phyloP scores from a whole-genome alignment of 192 early-diverging fungal species.

The Backusella australiensis region DNA sequence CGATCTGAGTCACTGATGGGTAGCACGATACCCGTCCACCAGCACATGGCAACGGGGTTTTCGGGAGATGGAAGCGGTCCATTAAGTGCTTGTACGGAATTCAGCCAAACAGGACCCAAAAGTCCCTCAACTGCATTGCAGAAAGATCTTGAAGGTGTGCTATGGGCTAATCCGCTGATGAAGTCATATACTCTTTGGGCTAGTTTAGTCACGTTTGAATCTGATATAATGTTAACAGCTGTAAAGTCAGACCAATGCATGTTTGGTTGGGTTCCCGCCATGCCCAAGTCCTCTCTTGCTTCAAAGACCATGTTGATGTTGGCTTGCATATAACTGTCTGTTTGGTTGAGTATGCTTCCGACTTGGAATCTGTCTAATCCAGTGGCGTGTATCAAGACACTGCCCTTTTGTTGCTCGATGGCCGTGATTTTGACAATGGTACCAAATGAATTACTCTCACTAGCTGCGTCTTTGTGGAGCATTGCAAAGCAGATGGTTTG shows the following conservation, averaged over 20 bases:
- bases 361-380: slow-evolving; percentile 17
- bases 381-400: background rate
- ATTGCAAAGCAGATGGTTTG: slow-evolving; percentile 1
- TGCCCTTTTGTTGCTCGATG: slow-evolving; percentile 1
- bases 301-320: background rate
- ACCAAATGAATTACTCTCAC: background rate
- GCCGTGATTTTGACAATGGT: slow-evolving; percentile 12
- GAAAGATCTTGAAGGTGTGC: slow-evolving; percentile 12
- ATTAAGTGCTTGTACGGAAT: slow-evolving; percentile 5
- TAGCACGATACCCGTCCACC: slow-evolving; percentile 20
- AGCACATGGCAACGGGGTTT: slow-evolving; percentile 10
- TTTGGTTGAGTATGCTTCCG: background rate
- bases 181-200: background rate
- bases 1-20: slow-evolving; percentile 6
- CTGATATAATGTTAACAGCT: background rate
- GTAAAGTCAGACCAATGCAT: slow-evolving; percentile 4
- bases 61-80: slow-evolving; percentile 13
- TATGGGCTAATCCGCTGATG: slow-evolving; percentile 5
- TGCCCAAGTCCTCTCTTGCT: background rate
- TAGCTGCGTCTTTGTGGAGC: background rate
- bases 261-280: background rate
- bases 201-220: background rate
- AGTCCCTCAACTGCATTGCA: slow-evolving; percentile 12
- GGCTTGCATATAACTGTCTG: background rate
- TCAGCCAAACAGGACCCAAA: slow-evolving; percentile 15